These are phyloP conservation scores for Diaporthe sp. DNA, from an alignment of 2,329 filamentous ascomycete genomes.

Conservation along the genomic window DNA sequence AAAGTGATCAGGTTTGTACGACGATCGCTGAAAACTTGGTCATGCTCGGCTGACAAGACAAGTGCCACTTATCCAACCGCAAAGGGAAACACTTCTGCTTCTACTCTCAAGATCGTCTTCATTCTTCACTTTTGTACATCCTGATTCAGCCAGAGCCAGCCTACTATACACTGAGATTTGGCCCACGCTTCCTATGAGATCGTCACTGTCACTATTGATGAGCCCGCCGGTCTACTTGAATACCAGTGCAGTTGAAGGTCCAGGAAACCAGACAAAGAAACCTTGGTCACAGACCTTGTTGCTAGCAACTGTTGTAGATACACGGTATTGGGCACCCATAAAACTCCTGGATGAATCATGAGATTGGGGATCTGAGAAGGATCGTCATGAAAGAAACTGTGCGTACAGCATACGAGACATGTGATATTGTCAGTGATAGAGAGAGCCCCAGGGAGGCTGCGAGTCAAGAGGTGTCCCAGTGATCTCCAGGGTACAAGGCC, in stretches of 20 bases:
- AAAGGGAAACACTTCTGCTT: no score
- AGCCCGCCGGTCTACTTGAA: background rate
- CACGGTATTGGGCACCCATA: background rate
- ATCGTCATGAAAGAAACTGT: background rate
- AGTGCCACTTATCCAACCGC: no score
- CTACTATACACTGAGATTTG: no score
- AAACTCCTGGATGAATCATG: background rate
- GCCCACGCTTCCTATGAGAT: no score
- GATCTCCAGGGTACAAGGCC: constrained; percentile 1
- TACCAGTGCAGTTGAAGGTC: background rate
- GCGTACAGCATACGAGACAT: constrained; percentile 1
- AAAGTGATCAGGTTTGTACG: no score
- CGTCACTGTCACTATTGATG: no score
- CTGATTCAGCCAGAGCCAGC: no score
- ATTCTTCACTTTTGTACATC: no score
- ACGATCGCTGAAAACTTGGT: no score
- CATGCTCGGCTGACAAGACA: no score
- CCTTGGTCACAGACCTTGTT: background rate
- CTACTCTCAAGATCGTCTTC: no score
- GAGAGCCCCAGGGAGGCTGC: background rate
- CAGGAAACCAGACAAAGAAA: background rate
- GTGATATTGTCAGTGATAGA: background rate
- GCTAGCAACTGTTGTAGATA: background rate
- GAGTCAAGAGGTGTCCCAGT: constrained; percentile 5
- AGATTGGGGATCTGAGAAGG: background rate